Evolutionary conservation across 164 flowering plant genomes (phyloP).

Genomic region (Magnolia officinalis): DNA sequence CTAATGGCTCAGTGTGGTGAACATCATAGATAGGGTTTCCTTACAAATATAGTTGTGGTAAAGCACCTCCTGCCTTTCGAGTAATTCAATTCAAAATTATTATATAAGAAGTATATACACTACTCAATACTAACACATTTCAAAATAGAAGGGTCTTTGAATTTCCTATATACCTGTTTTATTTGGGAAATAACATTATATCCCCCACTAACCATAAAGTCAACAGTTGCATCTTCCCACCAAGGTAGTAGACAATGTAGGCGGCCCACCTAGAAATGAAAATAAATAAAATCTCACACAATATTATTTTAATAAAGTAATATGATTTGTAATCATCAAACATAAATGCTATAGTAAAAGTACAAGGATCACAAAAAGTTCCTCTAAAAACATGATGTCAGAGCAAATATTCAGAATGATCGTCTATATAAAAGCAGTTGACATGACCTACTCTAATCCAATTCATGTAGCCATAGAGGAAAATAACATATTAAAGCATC

Average conservation of each 20-base stretch:
- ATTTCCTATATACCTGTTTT: constrained; percentile 40
- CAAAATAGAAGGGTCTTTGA: neutral
- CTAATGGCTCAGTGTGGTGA: neutral
- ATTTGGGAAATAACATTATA: constrained; percentile 60
- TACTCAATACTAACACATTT: neutral
- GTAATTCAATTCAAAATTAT: neutral
- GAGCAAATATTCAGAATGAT: too few relatives aligned
- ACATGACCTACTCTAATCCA: too few relatives aligned
- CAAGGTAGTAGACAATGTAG: constrained; percentile 88
- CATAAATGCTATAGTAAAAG: too few relatives aligned
- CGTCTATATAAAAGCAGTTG: too few relatives aligned
- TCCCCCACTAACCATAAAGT: constrained; percentile 88
- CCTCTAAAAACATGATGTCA: too few relatives aligned
- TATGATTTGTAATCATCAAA: too few relatives aligned
- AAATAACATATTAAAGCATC: too few relatives aligned
- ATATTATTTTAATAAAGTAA: neutral
- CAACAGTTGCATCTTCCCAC: constrained; percentile 91
- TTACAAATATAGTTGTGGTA: neutral
- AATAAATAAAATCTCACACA: neutral
- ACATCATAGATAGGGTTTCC: neutral
- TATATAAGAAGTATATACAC: neutral
- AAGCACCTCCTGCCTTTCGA: neutral
- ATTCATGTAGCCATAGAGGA: too few relatives aligned
- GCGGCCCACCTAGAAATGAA: constrained; percentile 53
- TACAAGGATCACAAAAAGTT: too few relatives aligned